Evolutionary conservation across 495 filamentous ascomycete species (phyloP), one percentile per base, ranked within the genome.

Genomic region (Penicillium simplicissimum): DNA sequence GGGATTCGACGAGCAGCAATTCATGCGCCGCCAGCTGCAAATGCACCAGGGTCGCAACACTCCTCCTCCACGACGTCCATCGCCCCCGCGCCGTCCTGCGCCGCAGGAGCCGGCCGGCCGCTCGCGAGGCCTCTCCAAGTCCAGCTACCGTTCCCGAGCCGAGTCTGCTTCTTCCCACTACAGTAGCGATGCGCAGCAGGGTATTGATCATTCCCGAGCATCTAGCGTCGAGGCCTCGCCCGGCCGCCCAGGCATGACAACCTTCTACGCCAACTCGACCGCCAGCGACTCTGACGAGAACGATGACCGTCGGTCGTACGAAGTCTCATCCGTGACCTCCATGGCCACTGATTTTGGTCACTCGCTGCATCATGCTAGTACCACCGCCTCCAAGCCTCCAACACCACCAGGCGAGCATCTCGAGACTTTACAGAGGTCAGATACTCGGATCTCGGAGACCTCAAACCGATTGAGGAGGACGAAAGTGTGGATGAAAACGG

Each of bases 1-100:
- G 42, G 79, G 83, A 9, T 96, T 93, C 56, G 90, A 95, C 65
- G 93, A 97, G 66, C 85, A 89, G 38, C 90, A 90, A 65, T 97
- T 93, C 59, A 84, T 88, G 9, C 88, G 93, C 65, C 87, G 93
- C 35, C 91, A 96, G 64, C 71, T 90, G 35, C 87, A 89, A 67
- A 82, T 95, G 75, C 90, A 91, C 55, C 84, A 90, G 69, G 89
- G 87, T 23, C 81, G 74, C 68, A 84, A 73, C 62, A 81, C 73
- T 0, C 76, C 72, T 37, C 71, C 69, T 35, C 75, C 66, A 64
- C 72, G 28, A 67, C 79, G 70, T 17, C 67, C 64, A 6, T 75
- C 76, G 2, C 73, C 74, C 38, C 69, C 77, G 1, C 65, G 65
- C n/a, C 70, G 70, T 35, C 52, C 70, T 36, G 63, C 66, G 6